Evolutionary conservation across 352 stramenopile species (phyloP).

Genomic region (Globisporangium mamillatum): DNA sequence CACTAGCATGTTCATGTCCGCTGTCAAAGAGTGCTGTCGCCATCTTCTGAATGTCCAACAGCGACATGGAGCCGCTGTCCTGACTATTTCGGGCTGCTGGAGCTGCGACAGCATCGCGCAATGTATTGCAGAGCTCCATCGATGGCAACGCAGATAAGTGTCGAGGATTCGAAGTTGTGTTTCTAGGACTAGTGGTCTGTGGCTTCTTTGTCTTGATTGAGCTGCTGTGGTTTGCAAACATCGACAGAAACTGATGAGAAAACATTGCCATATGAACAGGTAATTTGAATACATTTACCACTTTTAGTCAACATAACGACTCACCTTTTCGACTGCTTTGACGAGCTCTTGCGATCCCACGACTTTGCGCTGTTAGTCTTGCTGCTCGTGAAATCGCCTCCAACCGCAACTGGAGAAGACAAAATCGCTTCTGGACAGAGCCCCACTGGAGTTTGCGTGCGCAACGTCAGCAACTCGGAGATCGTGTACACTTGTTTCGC

Average conservation of each 20-base stretch:
- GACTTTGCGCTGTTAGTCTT: not conserved
- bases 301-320: not conserved
- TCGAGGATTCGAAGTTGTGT: not conserved
- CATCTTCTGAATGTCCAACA: not conserved
- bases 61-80: not conserved
- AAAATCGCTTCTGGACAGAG: slow-evolving; percentile 11
- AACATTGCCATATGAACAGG: not conserved
- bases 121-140: not conserved
- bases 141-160: not conserved
- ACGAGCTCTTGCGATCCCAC: not conserved
- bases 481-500: slow-evolving; percentile 16
- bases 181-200: not conserved
- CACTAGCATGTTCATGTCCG: not conserved
- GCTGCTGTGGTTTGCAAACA: not conserved
- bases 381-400: not conserved
- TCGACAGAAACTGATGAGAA: not conserved
- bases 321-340: slow-evolving; percentile 9
- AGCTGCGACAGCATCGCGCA: too few relatives aligned
- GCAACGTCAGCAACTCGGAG: slow-evolving; percentile 11
- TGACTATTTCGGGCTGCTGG: not conserved
- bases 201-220: not conserved
- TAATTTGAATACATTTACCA: not conserved
- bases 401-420: slow-evolving; percentile 5
- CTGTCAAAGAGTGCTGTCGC: not conserved
- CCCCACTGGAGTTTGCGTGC: not conserved